phyloP scores from a whole-genome alignment of 768 basidiomycete species.

The Suillus bovinus region DNA sequence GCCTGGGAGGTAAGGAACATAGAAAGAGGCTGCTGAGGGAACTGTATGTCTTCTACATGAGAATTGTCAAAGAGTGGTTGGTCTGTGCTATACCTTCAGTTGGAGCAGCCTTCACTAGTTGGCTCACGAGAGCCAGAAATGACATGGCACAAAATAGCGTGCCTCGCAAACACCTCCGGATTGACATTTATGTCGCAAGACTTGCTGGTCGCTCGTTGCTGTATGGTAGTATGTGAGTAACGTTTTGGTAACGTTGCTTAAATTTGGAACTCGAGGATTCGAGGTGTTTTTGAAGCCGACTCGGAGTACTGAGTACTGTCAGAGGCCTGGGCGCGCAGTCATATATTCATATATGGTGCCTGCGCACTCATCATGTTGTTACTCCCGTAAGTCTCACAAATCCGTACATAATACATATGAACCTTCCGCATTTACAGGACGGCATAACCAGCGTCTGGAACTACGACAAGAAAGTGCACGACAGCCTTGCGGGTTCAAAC shows the following conservation, averaged over 20 bases:
- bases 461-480: too few species aligned
- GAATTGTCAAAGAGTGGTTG: background rate
- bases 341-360: too few species aligned
- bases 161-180: background rate
- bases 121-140: slow-evolving; percentile 4
- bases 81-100: background rate
- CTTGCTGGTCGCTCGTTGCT: background rate
- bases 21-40: slow-evolving; percentile 83
- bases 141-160: background rate
- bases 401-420: background rate
- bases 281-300: too few species aligned
- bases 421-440: background rate
- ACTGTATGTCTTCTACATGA: slow-evolving; percentile 38
- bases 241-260: background rate
- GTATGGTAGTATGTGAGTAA: background rate
- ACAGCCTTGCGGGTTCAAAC: too few species aligned
- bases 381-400: background rate
- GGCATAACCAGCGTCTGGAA: background rate
- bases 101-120: background rate
- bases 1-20: slow-evolving; percentile 74
- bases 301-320: too few species aligned
- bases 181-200: background rate
- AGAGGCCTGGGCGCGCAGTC: too few species aligned
- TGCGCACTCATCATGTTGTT: background rate
- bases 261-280: background rate